Evolutionary conservation across 2,329 filamentous ascomycete genomes (phyloP), one percentile per base, ranked within the genome.

Genomic region (Cladosporium sp.): DNA sequence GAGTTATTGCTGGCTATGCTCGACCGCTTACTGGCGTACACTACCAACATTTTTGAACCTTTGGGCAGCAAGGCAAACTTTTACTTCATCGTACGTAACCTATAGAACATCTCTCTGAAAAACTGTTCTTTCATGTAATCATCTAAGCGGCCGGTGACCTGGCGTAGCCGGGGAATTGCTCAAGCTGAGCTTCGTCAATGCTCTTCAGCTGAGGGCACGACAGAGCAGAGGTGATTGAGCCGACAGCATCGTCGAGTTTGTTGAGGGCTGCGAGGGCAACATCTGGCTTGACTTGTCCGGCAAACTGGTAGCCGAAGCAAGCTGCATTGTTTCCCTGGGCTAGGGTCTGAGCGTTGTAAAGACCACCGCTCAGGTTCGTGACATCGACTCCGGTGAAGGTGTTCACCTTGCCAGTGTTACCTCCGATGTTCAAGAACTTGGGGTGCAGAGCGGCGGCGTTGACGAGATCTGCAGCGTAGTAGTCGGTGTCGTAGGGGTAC

Each of bases 301-400:
- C 67, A n/a, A 76, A 48, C 61, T 79, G 66, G 58, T 77, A 73
- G 3, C 71, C 73, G 62, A 79, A 76, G 67, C 77, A 79, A 1
- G 75, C 69, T 6, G 79, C 71, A 64, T 77, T 77, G 70, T 79
- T 76, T 11, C 74, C 76, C n/a, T 68, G 48, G 60, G 69, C 56
- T 4, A 73, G 65, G n/a, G 51, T 66, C 2, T 63, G 23, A 23
- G 64, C 60, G 63, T 85, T 84, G 67, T 80, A 79, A 0, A 84
- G 71, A 26, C 79, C 79, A 13, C 74, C 74, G 18, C 77, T 79
- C 13, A 81, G 64, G 54, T 79, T 70, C 11, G 53, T 65, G 5
- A 78, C 67, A 62, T 79, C 70, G 30, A 80, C 64, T 5, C 76
- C 76, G 28, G 72, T 71, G 67, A 79, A 79, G 23, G 74, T 72